Percentiles rank a stretch among this genome's conserved stretches.
phyloP scores from a whole-genome alignment of 139 green algal genomes.

The Picochlorum sp. region DNA sequence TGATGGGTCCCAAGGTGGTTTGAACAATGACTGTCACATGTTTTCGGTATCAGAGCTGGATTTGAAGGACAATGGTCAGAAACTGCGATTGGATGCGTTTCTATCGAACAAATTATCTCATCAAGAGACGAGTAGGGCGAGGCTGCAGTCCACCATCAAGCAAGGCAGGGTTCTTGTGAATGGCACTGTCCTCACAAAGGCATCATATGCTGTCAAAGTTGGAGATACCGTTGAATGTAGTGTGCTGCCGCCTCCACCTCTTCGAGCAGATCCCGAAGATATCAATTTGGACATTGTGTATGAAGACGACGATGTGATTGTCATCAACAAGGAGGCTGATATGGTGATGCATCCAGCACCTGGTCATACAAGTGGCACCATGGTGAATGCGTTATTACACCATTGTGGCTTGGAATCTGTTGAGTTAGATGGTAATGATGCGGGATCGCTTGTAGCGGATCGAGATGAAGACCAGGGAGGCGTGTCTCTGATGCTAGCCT shows the following conservation, averaged over 20 bases:
- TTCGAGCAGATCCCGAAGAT: constrained; percentile 53
- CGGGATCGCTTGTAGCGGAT: not conserved
- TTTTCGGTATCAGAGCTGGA: not conserved
- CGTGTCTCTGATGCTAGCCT: not conserved
- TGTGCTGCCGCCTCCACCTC: constrained; percentile 40
- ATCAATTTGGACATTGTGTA: constrained; percentile 84
- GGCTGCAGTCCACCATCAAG: constrained; percentile 54
- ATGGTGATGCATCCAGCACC: constrained; percentile 87
- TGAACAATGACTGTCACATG: not conserved
- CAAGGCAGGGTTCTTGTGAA: constrained; percentile 58
- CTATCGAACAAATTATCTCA: constrained; percentile 32
- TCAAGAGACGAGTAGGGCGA: constrained; percentile 40
- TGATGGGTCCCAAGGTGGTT: not conserved
- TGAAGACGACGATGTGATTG: constrained; percentile 85
- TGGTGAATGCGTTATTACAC: constrained; percentile 95
- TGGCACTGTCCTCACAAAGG: constrained; percentile 35
- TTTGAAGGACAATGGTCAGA: not conserved
- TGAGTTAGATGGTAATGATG: not conserved
- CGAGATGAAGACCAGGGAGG: not conserved
- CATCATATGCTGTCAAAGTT: constrained; percentile 25
- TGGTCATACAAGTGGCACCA: constrained; percentile 72
- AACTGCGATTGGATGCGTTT: constrained; percentile 48
- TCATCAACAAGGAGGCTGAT: constrained; percentile 86
- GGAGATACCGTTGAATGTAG: constrained; percentile 56
- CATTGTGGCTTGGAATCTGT: constrained; percentile 48